A percentile compares a stretch with the other conserved stretches of the same genome.
phyloP scores from a whole-genome alignment of 2,329 filamentous ascomycete species.

The Cercospora sp. region DNA sequence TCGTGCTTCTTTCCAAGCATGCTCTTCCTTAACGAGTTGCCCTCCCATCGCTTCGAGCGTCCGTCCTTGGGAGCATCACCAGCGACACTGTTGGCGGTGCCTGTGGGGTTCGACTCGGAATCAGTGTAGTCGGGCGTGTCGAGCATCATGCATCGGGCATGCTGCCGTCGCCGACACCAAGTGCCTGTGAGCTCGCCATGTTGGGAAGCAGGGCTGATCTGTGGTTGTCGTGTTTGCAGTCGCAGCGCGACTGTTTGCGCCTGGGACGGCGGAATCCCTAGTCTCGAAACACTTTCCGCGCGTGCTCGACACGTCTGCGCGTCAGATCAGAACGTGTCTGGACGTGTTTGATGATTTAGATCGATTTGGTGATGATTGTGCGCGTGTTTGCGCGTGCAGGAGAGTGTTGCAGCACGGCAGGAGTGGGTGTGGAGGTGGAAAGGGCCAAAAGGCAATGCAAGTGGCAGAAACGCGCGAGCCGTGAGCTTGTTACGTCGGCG shows the following conservation, averaged over 20 bases:
- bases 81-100: constrained; percentile 77
- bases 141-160: constrained; percentile 43
- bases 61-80: constrained; percentile 75
- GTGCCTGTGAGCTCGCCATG: constrained; percentile 30
- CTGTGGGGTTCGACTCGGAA: constrained; percentile 66
- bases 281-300: constrained; percentile 13
- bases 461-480: constrained; percentile 2
- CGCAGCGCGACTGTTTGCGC: constrained; percentile 21
- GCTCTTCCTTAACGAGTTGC: constrained; percentile 83
- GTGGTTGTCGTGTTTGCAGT: background rate
- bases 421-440: constrained; percentile 2
- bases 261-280: constrained; percentile 11
- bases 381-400: constrained; percentile 13
- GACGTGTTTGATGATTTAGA: constrained; percentile 10
- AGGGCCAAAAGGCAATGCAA: constrained; percentile 2
- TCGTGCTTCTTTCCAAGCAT: constrained; percentile 96
- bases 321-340: background rate
- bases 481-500: constrained; percentile 6
- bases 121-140: constrained; percentile 67
- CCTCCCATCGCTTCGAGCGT: constrained; percentile 81
- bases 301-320: constrained; percentile 16
- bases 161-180: constrained; percentile 37
- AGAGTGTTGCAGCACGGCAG: constrained; percentile 3
- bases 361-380: constrained; percentile 12
- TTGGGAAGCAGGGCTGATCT: constrained; percentile 12